Evolutionary conservation across 2,329 filamentous ascomycete genomes (phyloP).

Genomic region (Fusarium devonianum): DNA sequence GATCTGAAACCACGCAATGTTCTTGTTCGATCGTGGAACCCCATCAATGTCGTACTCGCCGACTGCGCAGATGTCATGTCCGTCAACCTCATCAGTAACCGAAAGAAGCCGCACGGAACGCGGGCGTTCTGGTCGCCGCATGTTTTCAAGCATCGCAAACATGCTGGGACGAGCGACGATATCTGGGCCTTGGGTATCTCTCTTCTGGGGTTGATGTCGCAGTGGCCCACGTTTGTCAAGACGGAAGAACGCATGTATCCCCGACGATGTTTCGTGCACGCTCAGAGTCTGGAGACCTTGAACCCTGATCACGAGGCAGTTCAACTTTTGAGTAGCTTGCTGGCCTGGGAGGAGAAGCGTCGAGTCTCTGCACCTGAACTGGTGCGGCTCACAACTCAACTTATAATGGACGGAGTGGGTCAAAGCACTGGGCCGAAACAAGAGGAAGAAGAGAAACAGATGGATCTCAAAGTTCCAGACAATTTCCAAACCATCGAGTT

Average conservation of each 20-base stretch:
- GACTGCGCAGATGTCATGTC: conserved; percentile 44
- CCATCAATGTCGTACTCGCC: conserved; percentile 42
- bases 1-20: conserved; percentile 47
- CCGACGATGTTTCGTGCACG: conserved; percentile 36
- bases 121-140: conserved; percentile 43
- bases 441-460: conserved; percentile 1
- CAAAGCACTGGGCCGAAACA: not conserved
- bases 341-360: conserved; percentile 27
- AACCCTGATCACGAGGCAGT: conserved; percentile 40
- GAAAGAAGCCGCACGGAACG: conserved; percentile 36
- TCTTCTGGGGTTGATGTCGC: conserved; percentile 43
- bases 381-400: conserved; percentile 7
- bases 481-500: conserved; percentile 40
- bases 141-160: conserved; percentile 27
- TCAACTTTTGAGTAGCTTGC: conserved; percentile 30
- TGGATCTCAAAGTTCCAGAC: conserved; percentile 36
- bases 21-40: conserved; percentile 39
- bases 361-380: conserved; percentile 36
- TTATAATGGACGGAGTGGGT: conserved; percentile 11
- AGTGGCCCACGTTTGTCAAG: conserved; percentile 35
- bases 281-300: conserved; percentile 26
- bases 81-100: conserved; percentile 9
- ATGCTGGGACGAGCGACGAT: conserved; percentile 42
- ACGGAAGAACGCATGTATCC: conserved; percentile 37
- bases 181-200: conserved; percentile 47